Conservation (phyloP, 2,329 filamentous ascomycete genomes). For the Cercospora brassicicola region DNA sequence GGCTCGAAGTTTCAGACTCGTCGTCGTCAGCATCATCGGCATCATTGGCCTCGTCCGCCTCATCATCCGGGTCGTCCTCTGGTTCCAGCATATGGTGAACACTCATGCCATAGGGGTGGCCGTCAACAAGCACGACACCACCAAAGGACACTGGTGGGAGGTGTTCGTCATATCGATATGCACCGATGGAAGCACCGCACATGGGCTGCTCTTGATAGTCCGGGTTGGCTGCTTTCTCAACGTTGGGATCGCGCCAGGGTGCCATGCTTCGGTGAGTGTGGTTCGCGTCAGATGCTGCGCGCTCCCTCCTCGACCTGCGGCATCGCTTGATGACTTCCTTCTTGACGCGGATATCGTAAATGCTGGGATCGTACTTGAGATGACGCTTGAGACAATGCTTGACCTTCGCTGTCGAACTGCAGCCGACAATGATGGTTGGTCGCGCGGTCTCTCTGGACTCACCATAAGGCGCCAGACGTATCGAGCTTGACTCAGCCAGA, state of each 20-base stretch:
- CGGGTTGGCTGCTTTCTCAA: slow-evolving; percentile 59
- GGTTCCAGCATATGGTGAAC: slow-evolving; percentile 92
- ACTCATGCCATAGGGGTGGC: slow-evolving; percentile 86
- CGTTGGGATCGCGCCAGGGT: slow-evolving; percentile 25
- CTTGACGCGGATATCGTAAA: slow-evolving; percentile 70
- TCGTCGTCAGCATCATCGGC: slow-evolving; percentile 42
- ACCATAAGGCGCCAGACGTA: slow-evolving; percentile 73
- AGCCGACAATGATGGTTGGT: slow-evolving; percentile 75
- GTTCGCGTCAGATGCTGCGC: slow-evolving; percentile 21
- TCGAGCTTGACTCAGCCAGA: slow-evolving; percentile 73
- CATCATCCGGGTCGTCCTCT: slow-evolving; percentile 56
- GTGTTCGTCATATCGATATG: slow-evolving; percentile 81
- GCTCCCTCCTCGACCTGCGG: slow-evolving; percentile 40
- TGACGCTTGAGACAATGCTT: slow-evolving; percentile 69
- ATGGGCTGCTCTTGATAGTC: slow-evolving; percentile 75
- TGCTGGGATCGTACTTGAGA: slow-evolving; percentile 65
- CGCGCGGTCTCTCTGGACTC: slow-evolving; percentile 64
- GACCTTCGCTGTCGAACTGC: slow-evolving; percentile 71
- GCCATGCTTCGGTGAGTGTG: slow-evolving; percentile 34
- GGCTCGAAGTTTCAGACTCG: slow-evolving; percentile 36
- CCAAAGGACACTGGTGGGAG: slow-evolving; percentile 89
- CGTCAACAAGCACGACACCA: slow-evolving; percentile 80
- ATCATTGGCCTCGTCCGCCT: slow-evolving; percentile 44
- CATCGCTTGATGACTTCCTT: slow-evolving; percentile 45
- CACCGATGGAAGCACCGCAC: slow-evolving; percentile 90